Conservation (phyloP, 768 basidiomycete species). For the Exidia glandulosa region DNA sequence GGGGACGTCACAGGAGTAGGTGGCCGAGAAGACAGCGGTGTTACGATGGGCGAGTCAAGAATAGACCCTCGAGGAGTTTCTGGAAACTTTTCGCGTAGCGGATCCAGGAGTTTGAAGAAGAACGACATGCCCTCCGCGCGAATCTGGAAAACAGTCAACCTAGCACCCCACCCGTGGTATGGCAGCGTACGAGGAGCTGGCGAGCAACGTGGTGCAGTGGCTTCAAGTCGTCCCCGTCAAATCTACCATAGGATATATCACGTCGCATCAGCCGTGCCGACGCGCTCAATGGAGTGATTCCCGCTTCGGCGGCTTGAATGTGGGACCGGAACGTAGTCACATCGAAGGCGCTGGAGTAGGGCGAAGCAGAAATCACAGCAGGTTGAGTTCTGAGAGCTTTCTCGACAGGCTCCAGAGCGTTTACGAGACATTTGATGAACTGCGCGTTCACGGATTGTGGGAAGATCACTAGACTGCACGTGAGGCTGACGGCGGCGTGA, state of each 20-base stretch:
- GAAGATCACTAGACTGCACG: constrained; percentile 44
- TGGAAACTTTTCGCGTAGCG: constrained; percentile 43
- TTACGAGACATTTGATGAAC: constrained; percentile 40
- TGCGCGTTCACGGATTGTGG: constrained; percentile 50
- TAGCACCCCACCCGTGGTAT: neutral
- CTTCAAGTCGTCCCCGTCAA: constrained; percentile 44
- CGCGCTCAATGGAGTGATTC: constrained; percentile 40
- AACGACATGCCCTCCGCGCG: constrained; percentile 50
- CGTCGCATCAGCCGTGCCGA: constrained; percentile 40
- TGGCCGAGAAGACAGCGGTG: constrained; percentile 28
- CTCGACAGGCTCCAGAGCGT: constrained; percentile 37
- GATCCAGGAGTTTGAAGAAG: constrained; percentile 56
- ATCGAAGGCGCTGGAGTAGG: constrained; percentile 31
- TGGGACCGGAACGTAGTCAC: constrained; percentile 22
- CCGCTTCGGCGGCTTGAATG: constrained; percentile 31
- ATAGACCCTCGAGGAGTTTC: constrained; percentile 8
- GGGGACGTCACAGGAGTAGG: constrained; percentile 25
- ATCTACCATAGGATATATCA: constrained; percentile 52
- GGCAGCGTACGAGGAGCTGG: constrained; percentile 12
- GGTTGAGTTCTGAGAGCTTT: constrained; percentile 36
- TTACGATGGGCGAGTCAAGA: constrained; percentile 19
- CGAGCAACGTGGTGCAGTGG: constrained; percentile 39
- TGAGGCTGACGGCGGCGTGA: constrained; percentile 46
- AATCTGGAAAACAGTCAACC: constrained; percentile 24
- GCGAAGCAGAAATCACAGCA: constrained; percentile 31